These are phyloP conservation scores for Cyberlindnera saturnus DNA, from an alignment of 805 yeast species.

Conservation along the genomic window DNA sequence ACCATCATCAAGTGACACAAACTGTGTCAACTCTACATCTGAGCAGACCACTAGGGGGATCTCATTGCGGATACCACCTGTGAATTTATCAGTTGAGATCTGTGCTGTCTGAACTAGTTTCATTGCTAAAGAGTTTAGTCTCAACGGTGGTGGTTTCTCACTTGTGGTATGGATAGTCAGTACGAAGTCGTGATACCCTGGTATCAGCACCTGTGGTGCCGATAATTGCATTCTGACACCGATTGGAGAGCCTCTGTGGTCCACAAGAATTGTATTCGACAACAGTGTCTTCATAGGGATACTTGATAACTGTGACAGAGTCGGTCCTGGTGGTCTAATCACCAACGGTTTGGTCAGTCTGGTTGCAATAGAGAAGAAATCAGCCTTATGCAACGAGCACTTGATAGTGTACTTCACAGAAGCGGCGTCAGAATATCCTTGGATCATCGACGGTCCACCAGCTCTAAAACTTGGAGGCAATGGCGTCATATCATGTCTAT, in stretches of 20 bases:
- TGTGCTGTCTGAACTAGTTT: neutral
- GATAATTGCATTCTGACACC: too few species aligned
- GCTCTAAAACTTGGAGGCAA: neutral
- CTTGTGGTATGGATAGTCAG: neutral
- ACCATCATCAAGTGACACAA: neutral
- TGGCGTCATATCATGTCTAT: neutral
- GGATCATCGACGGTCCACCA: neutral
- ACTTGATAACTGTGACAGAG: neutral
- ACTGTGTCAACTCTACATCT: neutral
- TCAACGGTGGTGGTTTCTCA: neutral
- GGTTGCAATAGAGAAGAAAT: slow-evolving; percentile 8
- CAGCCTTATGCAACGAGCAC: slow-evolving; percentile 8
- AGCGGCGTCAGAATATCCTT: neutral
- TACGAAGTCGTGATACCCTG: neutral
- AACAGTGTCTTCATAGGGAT: neutral
- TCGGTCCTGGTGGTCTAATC: slow-evolving; percentile 7
- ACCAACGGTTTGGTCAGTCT: slow-evolving; percentile 4
- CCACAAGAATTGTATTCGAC: neutral
- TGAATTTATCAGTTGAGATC: neutral
- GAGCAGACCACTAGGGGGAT: neutral
- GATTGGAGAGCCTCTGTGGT: too few species aligned
- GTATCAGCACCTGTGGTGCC: neutral
- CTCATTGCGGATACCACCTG: neutral
- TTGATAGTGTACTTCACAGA: slow-evolving; percentile 5
- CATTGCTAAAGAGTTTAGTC: neutral